Base-by-base conservation (phyloP, 345 rosid genomes). In the Populus davidiana region DNA sequence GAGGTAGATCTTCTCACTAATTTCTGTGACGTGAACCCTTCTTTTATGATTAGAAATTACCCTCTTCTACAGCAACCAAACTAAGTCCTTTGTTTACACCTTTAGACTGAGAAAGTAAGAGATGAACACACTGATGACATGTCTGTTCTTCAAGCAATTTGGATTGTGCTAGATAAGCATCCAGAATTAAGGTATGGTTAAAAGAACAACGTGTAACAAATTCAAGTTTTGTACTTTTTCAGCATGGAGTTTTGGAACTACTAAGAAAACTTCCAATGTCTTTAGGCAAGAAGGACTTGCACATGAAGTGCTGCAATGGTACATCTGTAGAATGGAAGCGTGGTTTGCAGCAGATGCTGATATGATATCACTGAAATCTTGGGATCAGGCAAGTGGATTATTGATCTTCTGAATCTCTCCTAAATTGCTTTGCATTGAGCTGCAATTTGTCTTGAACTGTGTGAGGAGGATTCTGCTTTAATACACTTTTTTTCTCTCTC, bases 281-380 rank as follows among this genome's bases (percentile, higher is more conserved):
- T 82, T 38, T 80, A 93, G 98, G 81, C 94, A 81, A 85, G 85
- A 86, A 79, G 98, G 94, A 67, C 87, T 88, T 36, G 94, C 94
- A 8, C 50, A 90, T 83, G 92, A 93, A 85, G 98, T 93, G 81
- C 71, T 93, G 83, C 97, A 91, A 71, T 91, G 98, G 98, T 93
- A 88, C 79, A 85, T 93, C 67, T 93, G 98, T 84, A 85, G 98
- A 85, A 89, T 93, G 94, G 98, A 93, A 84, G 98, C 96, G 44
- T 93, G 98, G 98, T 93, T 93, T 88, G 94, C 98, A n/a, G 92
- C 90, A 67, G 98, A 93, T 85, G 94, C 94, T 1, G 95, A 93
- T 84, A 82, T 87, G 88, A 93, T 93, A 74, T 93, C 98, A 17
- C 85, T 91, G 36, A 91, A 88, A 87, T 86, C 85, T 72, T 93